Evolutionary conservation across 768 basidiomycete species (phyloP), one percentile per base, ranked within the genome.

Genomic region (Multifurca ochricompacta): DNA sequence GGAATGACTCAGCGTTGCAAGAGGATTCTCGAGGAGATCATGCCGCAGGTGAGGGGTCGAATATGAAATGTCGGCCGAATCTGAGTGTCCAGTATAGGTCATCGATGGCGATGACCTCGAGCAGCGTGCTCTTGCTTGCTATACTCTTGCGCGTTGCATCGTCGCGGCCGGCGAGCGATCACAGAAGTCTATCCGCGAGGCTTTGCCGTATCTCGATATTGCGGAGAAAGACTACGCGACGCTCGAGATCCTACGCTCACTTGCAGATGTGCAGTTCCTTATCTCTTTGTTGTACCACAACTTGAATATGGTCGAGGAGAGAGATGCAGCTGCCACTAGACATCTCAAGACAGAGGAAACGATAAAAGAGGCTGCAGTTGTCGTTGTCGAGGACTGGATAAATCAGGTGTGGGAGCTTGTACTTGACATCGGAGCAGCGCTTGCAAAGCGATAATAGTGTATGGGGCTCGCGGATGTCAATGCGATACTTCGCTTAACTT

Each of bases 271-370:
- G 18, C 83, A 85, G 57, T 90, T 85, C 70, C 67, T 86, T 48
- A 68, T 84, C 28, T 79, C 86, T 8, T 77, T 87, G 35, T 73
- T 87, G 27, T 84, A 82, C 65, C 79, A 91, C 68, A 90, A 85
- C 59, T 70, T 89, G 31, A 79, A 74, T 3, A 72, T 79, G 71
- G 64, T 65, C 31, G 59, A 59, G 23, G 77, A 85, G 55, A 72
- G 89, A 34, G 79, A 87, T 47, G 75, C 71, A 3, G 74, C 72
- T 0, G 76, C 80, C 4, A 66, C 67, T 54, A 71, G 79, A 36
- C 79, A 84, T 62, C 65, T 71, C 11, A 65, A 65, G 34, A 77
- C 80, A 0, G 69, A 75, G 36, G 70, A 69, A 19, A 62, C 73
- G 52, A 68, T 71, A 27, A 70, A 69, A 40, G 64, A 70, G 40